phyloP scores from a whole-genome alignment of 2,329 filamentous ascomycete genomes.

The Fusarium keratoplasticum region DNA sequence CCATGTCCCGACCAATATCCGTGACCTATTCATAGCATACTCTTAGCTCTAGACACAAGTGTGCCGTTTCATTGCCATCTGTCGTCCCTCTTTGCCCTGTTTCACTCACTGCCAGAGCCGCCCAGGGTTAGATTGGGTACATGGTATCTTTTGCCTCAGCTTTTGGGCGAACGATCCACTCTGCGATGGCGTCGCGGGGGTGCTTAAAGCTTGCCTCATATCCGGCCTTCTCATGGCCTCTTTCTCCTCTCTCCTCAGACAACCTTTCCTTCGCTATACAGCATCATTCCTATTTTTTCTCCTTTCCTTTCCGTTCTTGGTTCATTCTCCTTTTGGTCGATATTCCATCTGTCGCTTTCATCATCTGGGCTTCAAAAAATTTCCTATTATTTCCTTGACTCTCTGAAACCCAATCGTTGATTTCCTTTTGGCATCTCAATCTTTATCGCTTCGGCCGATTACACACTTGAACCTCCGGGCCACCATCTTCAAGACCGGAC shows the following conservation, averaged over 20 bases:
- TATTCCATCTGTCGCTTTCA: constrained; percentile 33
- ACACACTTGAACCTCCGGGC: constrained; percentile 29
- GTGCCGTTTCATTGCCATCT: constrained; percentile 62
- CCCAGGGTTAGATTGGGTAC: constrained; percentile 45
- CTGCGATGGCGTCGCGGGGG: constrained; percentile 31
- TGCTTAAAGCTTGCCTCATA: constrained; percentile 48
- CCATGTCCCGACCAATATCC: constrained; percentile 62
- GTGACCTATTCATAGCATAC: constrained; percentile 54
- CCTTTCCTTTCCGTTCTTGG: constrained; percentile 39
- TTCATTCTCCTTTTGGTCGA: constrained; percentile 40
- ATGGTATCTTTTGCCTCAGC: constrained; percentile 34
- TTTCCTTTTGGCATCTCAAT: constrained; percentile 16
- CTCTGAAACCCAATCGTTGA: constrained; percentile 28
- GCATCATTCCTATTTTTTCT: constrained; percentile 36
- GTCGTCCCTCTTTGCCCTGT: constrained; percentile 36
- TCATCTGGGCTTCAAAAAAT: constrained; percentile 24
- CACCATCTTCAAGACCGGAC: constrained; percentile 24
- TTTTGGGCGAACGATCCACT: constrained; percentile 33
- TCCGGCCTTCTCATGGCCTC: constrained; percentile 42
- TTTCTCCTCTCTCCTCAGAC: constrained; percentile 41
- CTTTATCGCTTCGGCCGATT: constrained; percentile 30
- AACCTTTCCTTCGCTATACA: constrained; percentile 36
- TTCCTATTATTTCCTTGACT: constrained; percentile 9
- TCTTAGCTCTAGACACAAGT: constrained; percentile 62
- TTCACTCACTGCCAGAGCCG: constrained; percentile 49